phyloP scores from a whole-genome alignment of 495 filamentous ascomycete species.

The Penicillium taxi region DNA sequence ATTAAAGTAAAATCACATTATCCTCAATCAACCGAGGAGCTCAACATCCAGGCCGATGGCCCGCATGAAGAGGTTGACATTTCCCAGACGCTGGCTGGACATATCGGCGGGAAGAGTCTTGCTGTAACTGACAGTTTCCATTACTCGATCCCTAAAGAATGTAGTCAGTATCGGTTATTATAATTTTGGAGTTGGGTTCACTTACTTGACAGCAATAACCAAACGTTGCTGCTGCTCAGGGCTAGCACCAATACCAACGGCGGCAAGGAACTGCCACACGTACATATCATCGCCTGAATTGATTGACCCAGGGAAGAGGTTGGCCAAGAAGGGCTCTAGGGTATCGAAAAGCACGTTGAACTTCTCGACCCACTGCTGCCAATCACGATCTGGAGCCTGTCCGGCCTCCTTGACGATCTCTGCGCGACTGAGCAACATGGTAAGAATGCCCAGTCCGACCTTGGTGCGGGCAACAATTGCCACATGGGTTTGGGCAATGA shows the following conservation, averaged over 20 bases:
- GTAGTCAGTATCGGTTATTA: constrained; percentile 11
- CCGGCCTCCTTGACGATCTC: constrained; percentile 82
- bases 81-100: constrained; percentile 67
- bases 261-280: constrained; percentile 96
- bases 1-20: background rate
- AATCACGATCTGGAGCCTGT: constrained; percentile 58
- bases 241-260: constrained; percentile 83
- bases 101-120: constrained; percentile 84
- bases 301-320: constrained; percentile 80
- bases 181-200: constrained; percentile 2
- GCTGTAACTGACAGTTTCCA: constrained; percentile 84
- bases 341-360: constrained; percentile 84
- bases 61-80: constrained; percentile 97
- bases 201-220: constrained; percentile 86
- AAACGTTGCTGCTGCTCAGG: constrained; percentile 89
- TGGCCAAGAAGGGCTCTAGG: constrained; percentile 70
- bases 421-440: constrained; percentile 88
- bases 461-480: constrained; percentile 70
- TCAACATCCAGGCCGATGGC: constrained; percentile 97
- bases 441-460: constrained; percentile 80
- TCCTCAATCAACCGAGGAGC: constrained; percentile 56
- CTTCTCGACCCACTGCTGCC: constrained; percentile 72
- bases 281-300: constrained; percentile 82
- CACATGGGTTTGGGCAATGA: constrained; percentile 74
- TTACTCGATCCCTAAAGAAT: constrained; percentile 67